A percentile compares a stretch with the other conserved stretches of the same genome.
Evolutionary conservation across 257 asterid species (phyloP).

Genomic region (Scutellaria galericulata): DNA sequence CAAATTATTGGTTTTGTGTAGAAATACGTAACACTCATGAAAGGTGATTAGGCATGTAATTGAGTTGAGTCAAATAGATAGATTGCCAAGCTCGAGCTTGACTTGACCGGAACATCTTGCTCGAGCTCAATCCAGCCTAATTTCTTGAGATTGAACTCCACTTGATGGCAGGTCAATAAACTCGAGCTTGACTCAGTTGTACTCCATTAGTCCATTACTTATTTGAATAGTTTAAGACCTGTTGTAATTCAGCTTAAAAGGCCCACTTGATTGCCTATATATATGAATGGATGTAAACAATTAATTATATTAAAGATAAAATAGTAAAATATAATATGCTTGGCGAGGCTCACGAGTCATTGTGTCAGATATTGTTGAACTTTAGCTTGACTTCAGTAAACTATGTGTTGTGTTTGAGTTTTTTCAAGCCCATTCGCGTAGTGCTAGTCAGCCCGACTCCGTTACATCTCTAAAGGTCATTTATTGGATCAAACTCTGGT

Average conservation of each 20-base stretch:
- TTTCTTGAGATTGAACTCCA: background rate
- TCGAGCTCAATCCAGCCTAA: background rate
- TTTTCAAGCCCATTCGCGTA: background rate
- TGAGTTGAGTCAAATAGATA: background rate
- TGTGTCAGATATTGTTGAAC: background rate
- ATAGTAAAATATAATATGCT: background rate
- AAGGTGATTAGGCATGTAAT: slow-evolving; percentile 13
- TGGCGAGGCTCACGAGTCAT: background rate
- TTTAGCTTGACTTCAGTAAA: background rate
- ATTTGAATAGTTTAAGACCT: background rate
- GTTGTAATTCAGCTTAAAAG: background rate
- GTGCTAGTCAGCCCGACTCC: background rate
- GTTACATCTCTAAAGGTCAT: background rate
- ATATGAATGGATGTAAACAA: background rate
- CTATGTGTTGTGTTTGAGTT: background rate
- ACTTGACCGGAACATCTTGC: background rate
- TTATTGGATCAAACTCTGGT: slow-evolving; percentile 23
- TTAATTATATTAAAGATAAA: background rate
- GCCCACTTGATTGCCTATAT: background rate
- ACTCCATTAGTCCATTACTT: background rate
- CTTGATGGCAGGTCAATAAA: background rate
- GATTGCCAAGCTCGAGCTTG: background rate
- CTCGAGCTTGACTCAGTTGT: background rate
- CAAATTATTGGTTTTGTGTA: slow-evolving; percentile 14
- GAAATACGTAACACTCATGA: slow-evolving; percentile 11